Base-by-base conservation (phyloP, 2,329 filamentous ascomycete genomes). In the Ceratocystis cubensis region DNA sequence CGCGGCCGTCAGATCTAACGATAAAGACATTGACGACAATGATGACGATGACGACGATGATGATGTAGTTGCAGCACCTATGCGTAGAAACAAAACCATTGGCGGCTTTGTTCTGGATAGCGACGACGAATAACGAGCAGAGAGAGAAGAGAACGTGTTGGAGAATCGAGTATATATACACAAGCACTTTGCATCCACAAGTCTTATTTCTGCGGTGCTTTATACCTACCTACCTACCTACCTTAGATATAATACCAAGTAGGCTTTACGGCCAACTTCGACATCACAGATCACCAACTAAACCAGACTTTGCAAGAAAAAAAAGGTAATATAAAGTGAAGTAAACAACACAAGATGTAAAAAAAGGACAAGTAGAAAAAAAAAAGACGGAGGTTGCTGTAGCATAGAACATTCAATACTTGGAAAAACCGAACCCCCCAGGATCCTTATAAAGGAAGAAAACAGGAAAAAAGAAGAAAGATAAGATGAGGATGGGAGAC, bases 41-140 rank as follows among this genome's bases (percentile, higher is more conserved):
- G 63, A 63, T 25, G 63, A 57, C 30, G 63, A 59, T 13, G 66
- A 65, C 7, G 66, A 66, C 6, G 64, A 66, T 1, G 61, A 65
- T 17, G 61, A 66, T 20, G 53, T 56, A 5, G 28, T 66, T 13
- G 45, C 61, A 15, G 37, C 37, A 8, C 20, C 64, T 1, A 17
- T 41, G 6, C 57, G 64, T 7, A 53, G 61, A 20, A 56, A 63
- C 25, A 64, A 62, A 15, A 68, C 64, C 8, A 66, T 56, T 46
- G 53, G 67, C 4, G 67, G 67, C 13, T 66, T 68, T 57, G 61
- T 68, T n/a, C 33, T 68, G 13, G 44, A 56, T 13, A 61, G 53
- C 37, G 67, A 68, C 20, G 64, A 66, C 13, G 64, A 66, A 33
- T 33, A 30, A 33, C 30, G 53, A 57, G 53, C 6, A 30, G 22